Conservation (phyloP, 2,329 filamentous ascomycete species). For the Botrytis cinerea region DNA sequence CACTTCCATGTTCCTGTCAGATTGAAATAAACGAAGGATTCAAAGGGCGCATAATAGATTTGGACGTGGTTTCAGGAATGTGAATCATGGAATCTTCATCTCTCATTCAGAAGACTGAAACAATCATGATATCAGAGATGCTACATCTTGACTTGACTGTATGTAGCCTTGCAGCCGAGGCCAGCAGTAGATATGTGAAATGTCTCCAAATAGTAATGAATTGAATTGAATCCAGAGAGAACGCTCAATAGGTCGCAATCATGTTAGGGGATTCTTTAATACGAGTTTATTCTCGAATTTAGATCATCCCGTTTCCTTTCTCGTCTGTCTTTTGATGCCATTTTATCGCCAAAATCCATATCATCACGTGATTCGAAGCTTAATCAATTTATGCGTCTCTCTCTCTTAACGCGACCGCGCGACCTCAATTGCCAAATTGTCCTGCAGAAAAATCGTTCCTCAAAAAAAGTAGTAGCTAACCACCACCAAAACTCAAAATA, state of each 20-base stretch:
- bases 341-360: not conserved
- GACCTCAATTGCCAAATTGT: conserved; percentile 11
- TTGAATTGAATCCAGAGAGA: not conserved
- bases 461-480: conserved; percentile 1
- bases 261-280: not conserved
- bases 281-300: not conserved
- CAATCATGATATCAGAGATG: not conserved
- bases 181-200: not conserved
- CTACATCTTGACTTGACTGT: not conserved
- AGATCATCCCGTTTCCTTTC: not conserved
- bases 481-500: conserved; percentile 10
- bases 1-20: not conserved
- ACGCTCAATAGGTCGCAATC: not conserved
- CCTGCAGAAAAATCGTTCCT: conserved; percentile 16
- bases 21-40: not conserved
- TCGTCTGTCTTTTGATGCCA: not conserved
- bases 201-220: not conserved
- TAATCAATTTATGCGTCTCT: conserved; percentile 15
- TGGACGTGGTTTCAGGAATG: not conserved
- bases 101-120: not conserved
- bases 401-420: conserved; percentile 17
- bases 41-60: not conserved
- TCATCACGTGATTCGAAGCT: not conserved
- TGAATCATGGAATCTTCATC: not conserved
- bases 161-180: not conserved